Conservation (phyloP, 192 early-diverging fungal species). For the Rhizophagus prolifer region DNA sequence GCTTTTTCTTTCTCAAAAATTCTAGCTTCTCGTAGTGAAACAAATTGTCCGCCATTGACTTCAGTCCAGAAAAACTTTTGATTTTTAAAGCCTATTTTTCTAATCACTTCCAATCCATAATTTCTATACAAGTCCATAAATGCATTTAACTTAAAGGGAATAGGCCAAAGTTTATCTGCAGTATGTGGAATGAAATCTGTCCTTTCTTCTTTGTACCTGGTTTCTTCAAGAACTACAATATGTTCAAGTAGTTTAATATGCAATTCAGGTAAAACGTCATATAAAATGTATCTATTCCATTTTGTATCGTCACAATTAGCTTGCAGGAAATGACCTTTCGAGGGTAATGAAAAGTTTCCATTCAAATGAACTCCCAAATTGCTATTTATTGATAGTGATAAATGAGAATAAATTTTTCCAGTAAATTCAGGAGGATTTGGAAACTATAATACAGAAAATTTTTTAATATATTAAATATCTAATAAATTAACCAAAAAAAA, state of each 20-base stretch:
- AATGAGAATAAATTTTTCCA: conserved; percentile 35
- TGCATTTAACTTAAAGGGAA: not conserved
- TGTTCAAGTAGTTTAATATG: conserved; percentile 2
- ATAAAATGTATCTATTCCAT: conserved; percentile 16
- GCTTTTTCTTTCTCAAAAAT: not conserved
- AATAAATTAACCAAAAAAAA: too few species aligned
- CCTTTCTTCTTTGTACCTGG: not conserved
- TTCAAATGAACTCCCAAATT: conserved; percentile 37
- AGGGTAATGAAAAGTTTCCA: conserved; percentile 3
- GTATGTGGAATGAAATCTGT: not conserved
- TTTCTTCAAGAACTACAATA: not conserved
- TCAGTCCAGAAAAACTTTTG: not conserved
- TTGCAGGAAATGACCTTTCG: too few species aligned
- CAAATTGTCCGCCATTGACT: not conserved
- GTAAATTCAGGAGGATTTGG: not conserved
- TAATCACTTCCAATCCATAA: not conserved
- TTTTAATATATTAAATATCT: not conserved
- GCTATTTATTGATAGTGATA: conserved; percentile 35
- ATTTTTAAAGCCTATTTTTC: not conserved
- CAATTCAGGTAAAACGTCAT: not conserved
- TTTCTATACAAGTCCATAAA: not conserved
- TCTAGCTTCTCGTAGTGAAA: not conserved
- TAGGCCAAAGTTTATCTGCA: not conserved
- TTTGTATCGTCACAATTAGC: not conserved
- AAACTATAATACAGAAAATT: not conserved